Evolutionary conservation across 805 yeast genomes (phyloP).

Genomic region (Lipomyces orientalis): DNA sequence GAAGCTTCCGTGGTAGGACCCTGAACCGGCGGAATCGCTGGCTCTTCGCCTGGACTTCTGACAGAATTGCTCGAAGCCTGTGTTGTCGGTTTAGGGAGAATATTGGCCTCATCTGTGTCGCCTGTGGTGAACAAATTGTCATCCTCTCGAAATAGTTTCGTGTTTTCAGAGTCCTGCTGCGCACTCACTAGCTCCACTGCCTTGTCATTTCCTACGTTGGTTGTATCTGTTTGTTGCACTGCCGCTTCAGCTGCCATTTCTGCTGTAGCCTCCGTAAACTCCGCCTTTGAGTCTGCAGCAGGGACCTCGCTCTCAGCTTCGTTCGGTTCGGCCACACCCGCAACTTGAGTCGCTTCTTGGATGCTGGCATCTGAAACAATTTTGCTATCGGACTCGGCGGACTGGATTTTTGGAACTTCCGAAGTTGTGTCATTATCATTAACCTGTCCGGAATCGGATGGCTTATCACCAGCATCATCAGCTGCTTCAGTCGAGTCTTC

Average conservation of each 20-base stretch:
- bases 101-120: not conserved
- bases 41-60: not conserved
- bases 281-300: slow-evolving; percentile 1
- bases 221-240: not conserved
- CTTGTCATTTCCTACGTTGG: not conserved
- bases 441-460: not conserved
- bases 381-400: not conserved
- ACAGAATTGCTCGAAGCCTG: not conserved
- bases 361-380: not conserved
- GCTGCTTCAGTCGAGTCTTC: not conserved
- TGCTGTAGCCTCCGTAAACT: not conserved
- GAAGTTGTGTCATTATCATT: not conserved
- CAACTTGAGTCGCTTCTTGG: not conserved
- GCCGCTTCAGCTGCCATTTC: slow-evolving; percentile 1
- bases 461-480: not conserved
- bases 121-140: not conserved
- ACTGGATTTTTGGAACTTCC: not conserved
- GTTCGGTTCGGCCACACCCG: not conserved
- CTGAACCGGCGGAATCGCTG: slow-evolving; percentile 2
- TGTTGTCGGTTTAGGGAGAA: not conserved
- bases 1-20: slow-evolving; percentile 17
- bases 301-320: not conserved
- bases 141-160: slow-evolving; percentile 3
- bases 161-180: not conserved
- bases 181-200: not conserved